Evolutionary conservation across 23 red algal species (phyloP), one percentile per base, ranked within the genome.

Genomic region (Gracilariopsis chorda): DNA sequence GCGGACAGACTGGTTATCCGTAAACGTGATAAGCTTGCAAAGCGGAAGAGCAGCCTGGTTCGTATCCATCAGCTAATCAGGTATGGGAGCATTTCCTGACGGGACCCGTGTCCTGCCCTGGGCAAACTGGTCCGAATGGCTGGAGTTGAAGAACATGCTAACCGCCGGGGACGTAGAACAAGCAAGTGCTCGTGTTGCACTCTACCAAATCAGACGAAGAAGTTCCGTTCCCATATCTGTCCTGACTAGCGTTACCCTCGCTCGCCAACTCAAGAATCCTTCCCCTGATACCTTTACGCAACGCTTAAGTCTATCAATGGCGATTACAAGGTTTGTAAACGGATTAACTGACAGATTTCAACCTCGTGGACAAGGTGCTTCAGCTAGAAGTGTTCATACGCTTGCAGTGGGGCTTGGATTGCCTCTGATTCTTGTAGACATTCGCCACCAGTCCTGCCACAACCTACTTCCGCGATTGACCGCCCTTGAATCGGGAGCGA

Each of bases 91-190:
- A 23, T 46, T 73, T 10, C 67, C 67, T 5, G 78, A 83, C 19
- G 78, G 82, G 23, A 69, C 44, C n/a, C 84, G 84, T 9, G 65
- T 89, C 19, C 19, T 89, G 40, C 88, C 88, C 46, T 91, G 88
- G 88, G 60, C 77, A 40, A 65, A 64, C 47, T 91, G 88, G 88
- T 36, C 56, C 12, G 88, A 91, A 61, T 91, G 88, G 88, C 36
- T 68, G 32, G 60, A 91, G 43, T 39, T 91, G 42, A 65, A 73
- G 19, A 30, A 71, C 62, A 73, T 82, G 74, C 29, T 91, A 39
- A 44, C 53, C 17, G 16, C 24, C 44, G 65, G 65, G 5, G 32
- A 52, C 12, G 39, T 59, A 35, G 59, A 46, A 52, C 29, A 69
- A 25, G 88, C 88, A 3, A 52, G 29, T 24, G 37, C 34, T 29